phyloP scores from a whole-genome alignment of 345 rosid species.

The Pseudoturritis turrita region DNA sequence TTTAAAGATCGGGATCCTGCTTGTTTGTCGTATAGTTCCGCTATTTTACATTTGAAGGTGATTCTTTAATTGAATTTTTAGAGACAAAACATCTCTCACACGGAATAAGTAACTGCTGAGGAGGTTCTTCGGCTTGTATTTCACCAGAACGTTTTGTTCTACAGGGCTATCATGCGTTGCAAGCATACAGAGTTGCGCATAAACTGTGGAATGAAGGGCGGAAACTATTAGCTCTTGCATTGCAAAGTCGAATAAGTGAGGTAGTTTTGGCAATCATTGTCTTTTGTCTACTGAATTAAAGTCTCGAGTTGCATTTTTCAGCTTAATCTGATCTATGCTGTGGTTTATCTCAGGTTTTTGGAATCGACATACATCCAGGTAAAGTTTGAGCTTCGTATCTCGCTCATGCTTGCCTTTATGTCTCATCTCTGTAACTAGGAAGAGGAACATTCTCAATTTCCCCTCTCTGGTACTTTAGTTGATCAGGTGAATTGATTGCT shows the following conservation, averaged over 20 bases:
- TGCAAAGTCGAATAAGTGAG: slow-evolving; percentile 90
- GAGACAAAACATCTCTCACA: neutral
- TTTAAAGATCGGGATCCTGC: slow-evolving; percentile 88
- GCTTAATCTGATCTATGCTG: neutral
- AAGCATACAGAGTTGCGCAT: slow-evolving; percentile 80
- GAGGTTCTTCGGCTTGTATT: neutral
- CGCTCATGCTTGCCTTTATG: neutral
- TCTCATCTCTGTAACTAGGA: neutral
- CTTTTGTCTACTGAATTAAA: neutral
- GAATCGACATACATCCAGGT: slow-evolving; percentile 98
- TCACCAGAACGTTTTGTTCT: neutral
- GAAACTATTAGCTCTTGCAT: slow-evolving; percentile 70
- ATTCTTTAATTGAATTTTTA: neutral
- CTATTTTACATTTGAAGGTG: slow-evolving; percentile 76
- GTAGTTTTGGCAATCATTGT: slow-evolving; percentile 26
- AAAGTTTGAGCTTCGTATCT: neutral
- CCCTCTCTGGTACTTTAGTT: neutral
- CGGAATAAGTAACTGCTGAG: neutral
- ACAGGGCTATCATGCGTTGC: slow-evolving; percentile 87
- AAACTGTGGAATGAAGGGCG: slow-evolving; percentile 86
- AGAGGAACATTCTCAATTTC: neutral
- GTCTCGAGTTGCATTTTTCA: neutral
- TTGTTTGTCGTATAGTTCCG: slow-evolving; percentile 76
- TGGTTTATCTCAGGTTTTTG: slow-evolving; percentile 63
- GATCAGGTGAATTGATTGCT: neutral